A percentile compares a stretch with the other conserved stretches of the same genome.
Conservation (phyloP, 352 stramenopile genomes). For the Pythium myriotylum region DNA sequence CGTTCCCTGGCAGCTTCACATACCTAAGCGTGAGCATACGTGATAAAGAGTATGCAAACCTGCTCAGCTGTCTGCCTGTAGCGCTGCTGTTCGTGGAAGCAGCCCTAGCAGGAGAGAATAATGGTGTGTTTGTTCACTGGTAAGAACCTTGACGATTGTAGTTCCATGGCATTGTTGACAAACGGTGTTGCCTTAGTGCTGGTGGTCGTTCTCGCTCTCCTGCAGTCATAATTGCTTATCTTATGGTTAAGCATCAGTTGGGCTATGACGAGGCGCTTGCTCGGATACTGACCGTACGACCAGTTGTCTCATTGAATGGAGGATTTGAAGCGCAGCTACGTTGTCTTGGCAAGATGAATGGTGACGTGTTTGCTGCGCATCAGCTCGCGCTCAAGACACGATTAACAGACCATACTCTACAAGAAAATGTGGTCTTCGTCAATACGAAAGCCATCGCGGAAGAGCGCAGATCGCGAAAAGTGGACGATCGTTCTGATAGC, state of each 20-base stretch:
- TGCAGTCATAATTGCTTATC: constrained; percentile 72
- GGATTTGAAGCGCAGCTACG: constrained; percentile 88
- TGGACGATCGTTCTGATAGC: constrained; percentile 41
- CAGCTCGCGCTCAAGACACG: constrained; percentile 67
- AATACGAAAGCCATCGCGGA: constrained; percentile 24
- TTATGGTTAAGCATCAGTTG: constrained; percentile 74
- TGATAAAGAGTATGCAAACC: constrained; percentile 89
- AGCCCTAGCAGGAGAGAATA: constrained; percentile 40
- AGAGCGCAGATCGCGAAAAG: constrained; percentile 21
- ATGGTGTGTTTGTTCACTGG: constrained; percentile 86
- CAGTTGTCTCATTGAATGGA: constrained; percentile 73
- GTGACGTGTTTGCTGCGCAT: constrained; percentile 77
- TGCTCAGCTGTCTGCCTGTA: constrained; percentile 84
- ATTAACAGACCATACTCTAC: constrained; percentile 38
- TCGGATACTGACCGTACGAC: constrained; percentile 58
- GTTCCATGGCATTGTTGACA: neutral
- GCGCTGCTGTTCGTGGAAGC: constrained; percentile 82
- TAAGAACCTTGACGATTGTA: too few species aligned
- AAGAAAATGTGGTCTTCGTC: constrained; percentile 39
- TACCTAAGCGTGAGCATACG: constrained; percentile 90
- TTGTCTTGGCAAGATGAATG: constrained; percentile 62
- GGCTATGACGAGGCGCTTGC: constrained; percentile 48
- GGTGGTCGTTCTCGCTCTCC: constrained; percentile 85
- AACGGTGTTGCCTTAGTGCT: constrained; percentile 29
- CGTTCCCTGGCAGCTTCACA: constrained; percentile 87